A percentile compares a stretch with the other conserved stretches of the same genome.
These are phyloP conservation scores for Moelleriella libera DNA, from an alignment of 2,329 filamentous ascomycete genomes.

Conservation along the genomic window DNA sequence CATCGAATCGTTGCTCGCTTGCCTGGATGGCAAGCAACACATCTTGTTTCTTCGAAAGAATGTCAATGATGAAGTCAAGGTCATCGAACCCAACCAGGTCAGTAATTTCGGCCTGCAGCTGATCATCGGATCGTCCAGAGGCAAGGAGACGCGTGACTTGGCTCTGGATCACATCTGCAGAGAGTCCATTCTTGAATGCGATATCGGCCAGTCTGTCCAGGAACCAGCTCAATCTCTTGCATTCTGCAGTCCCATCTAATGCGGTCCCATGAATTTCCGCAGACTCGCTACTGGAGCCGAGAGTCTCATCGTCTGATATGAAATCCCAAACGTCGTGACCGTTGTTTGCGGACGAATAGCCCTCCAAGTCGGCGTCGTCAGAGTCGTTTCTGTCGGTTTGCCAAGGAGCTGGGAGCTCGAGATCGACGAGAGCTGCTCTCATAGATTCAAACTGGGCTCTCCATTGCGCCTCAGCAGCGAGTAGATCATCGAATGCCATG, in stretches of 20 bases:
- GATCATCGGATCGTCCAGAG: slow-evolving; percentile 58
- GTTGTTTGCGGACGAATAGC: slow-evolving; percentile 41
- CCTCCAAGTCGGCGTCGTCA: slow-evolving; percentile 49
- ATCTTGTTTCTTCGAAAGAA: slow-evolving; percentile 64
- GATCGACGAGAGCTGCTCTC: slow-evolving; percentile 66
- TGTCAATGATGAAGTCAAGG: slow-evolving; percentile 79
- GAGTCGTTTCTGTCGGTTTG: slow-evolving; percentile 33
- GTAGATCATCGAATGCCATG: slow-evolving; percentile 21
- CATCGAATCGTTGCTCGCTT: slow-evolving; percentile 13
- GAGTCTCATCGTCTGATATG: slow-evolving; percentile 61
- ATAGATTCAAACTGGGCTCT: slow-evolving; percentile 73
- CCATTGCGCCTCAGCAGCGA: slow-evolving; percentile 51
- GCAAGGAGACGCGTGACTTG: slow-evolving; percentile 65
- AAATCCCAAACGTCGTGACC: slow-evolving; percentile 88
- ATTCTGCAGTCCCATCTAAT: slow-evolving; percentile 11
- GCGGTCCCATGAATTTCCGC: slow-evolving; percentile 38
- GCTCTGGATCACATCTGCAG: slow-evolving; percentile 55
- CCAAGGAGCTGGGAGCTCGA: slow-evolving; percentile 35
- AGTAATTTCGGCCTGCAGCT: slow-evolving; percentile 79
- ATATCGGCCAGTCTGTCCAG: slow-evolving; percentile 51
- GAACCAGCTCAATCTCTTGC: slow-evolving; percentile 54
- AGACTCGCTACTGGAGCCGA: slow-evolving; percentile 50
- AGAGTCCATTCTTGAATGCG: slow-evolving; percentile 51
- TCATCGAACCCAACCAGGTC: slow-evolving; percentile 90
- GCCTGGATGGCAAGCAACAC: slow-evolving; percentile 37